Evolutionary conservation across 2,329 filamentous ascomycete genomes (phyloP), one percentile per base, ranked within the genome.

Genomic region (Diaporthe amygdali): DNA sequence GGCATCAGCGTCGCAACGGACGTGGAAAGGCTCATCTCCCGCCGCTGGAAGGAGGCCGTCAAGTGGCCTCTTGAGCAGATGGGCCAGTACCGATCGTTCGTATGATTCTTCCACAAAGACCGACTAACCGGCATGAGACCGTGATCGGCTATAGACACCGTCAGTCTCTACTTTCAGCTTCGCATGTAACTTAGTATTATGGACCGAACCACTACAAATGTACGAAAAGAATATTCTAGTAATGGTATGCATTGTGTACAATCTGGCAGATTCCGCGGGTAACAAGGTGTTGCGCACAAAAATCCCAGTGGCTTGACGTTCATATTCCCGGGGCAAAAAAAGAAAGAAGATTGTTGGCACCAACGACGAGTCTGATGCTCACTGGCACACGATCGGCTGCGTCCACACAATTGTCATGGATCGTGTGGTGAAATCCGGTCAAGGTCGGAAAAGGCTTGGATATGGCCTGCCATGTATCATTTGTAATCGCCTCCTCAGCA

Each of bases 41-140:
- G 46, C 7, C 34, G 44, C 39, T 71, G 70, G 70, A 67, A 56
- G 22, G 47, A 22, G 20, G 39, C 41, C 55, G 34, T 71, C 47
- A 68, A 56, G 70, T 71, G 70, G 70, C 70, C 70, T 22, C 47
- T 71, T 5, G 70, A 69, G 55, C 66, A 69, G 66, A 51, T 71
- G 66, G 37, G 39, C 12, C 66, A 69, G 47, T 63, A 63, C 12
- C 41, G 59, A 20, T 34, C 59, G 30, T 47, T 63, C 30, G 41
- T 25, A 34, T 63, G 41, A 47, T 17, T 34, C 5, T 34, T 41
- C 41, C 27, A 34, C 20, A 44, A 20, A 15, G 14, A 7, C 6
- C 25, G 22, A 10, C 25, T 10, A 2, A 25, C 59, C 41, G 27
- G 41, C 41, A 37, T 34, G 44, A 63, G 41, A 37, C 25, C n/a